Conservation (phyloP, 352 stramenopile species). For the Phytopythium aichiense region DNA sequence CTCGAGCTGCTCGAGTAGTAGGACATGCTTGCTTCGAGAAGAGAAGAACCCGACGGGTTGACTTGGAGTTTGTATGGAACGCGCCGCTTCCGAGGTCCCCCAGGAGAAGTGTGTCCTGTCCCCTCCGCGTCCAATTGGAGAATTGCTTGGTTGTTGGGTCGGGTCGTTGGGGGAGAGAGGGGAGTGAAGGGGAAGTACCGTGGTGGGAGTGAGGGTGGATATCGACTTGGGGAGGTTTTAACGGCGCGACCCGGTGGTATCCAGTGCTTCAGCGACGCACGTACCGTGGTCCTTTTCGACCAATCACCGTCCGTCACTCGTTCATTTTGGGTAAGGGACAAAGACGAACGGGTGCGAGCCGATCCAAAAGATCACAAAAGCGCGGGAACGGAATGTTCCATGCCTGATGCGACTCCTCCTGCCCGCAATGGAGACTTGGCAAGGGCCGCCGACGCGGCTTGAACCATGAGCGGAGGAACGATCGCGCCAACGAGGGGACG, state of each 20-base stretch:
- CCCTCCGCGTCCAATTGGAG: neutral
- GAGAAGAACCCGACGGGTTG: neutral
- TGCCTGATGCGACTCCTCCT: neutral
- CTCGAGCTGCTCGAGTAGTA: slow-evolving; percentile 43
- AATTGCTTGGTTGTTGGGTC: slow-evolving; percentile 1
- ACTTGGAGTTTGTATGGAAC: neutral
- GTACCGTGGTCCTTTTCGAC: neutral
- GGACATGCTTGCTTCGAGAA: slow-evolving; percentile 10
- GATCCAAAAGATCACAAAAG: neutral
- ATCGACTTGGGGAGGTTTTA: slow-evolving; percentile 3
- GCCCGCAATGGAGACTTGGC: neutral
- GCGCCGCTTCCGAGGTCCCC: slow-evolving; percentile 16
- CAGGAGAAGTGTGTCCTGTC: neutral
- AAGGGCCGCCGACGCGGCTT: neutral
- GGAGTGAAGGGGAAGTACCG: neutral
- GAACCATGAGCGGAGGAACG: neutral
- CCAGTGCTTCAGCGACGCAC: slow-evolving; percentile 4
- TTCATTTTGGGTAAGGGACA: neutral
- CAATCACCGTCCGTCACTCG: neutral
- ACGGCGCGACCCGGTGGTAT: neutral
- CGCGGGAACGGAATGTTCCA: neutral
- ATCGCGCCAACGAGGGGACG: neutral
- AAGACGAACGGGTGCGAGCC: neutral
- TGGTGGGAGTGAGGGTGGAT: neutral
- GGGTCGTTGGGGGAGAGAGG: neutral